Conservation (phyloP, 129 eudicot genomes). For the Saposhnikovia divaricata region DNA sequence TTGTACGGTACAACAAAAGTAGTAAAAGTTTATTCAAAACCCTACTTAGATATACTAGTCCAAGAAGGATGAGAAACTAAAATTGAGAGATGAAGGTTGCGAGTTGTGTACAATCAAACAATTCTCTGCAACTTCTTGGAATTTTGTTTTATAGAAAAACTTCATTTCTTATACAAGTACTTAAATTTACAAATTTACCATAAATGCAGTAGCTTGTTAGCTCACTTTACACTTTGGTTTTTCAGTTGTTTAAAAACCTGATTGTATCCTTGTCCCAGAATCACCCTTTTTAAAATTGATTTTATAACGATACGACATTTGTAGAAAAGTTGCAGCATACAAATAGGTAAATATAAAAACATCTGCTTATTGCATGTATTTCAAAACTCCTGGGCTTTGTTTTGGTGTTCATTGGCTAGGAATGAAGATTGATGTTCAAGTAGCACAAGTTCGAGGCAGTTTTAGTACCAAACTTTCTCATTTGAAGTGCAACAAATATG, state of each 20-base stretch:
- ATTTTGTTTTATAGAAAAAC: neutral
- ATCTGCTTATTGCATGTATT: neutral
- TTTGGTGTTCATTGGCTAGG: too few relatives aligned
- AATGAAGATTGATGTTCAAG: too few relatives aligned
- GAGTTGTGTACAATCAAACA: neutral
- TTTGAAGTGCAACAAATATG: too few relatives aligned
- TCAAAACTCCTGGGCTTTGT: too few relatives aligned
- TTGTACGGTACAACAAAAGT: slow-evolving; percentile 55
- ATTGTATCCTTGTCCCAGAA: neutral
- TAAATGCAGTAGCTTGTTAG: neutral
- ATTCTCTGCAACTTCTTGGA: neutral
- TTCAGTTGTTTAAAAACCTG: neutral
- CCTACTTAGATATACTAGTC: slow-evolving; percentile 50
- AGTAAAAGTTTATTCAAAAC: slow-evolving; percentile 57
- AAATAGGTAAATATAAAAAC: neutral
- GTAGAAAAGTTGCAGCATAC: neutral
- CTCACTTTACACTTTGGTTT: neutral
- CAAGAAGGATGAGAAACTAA: slow-evolving; percentile 29
- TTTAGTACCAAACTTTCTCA: too few relatives aligned
- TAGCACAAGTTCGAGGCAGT: too few relatives aligned
- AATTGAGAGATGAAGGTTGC: slow-evolving; percentile 17
- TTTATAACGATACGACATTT: neutral
- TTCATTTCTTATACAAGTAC: neutral
- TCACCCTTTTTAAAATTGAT: neutral
- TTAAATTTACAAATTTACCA: neutral